These are phyloP conservation scores for Fusarium nematophilum DNA, from an alignment of 2,329 filamentous ascomycete species.

Conservation along the genomic window DNA sequence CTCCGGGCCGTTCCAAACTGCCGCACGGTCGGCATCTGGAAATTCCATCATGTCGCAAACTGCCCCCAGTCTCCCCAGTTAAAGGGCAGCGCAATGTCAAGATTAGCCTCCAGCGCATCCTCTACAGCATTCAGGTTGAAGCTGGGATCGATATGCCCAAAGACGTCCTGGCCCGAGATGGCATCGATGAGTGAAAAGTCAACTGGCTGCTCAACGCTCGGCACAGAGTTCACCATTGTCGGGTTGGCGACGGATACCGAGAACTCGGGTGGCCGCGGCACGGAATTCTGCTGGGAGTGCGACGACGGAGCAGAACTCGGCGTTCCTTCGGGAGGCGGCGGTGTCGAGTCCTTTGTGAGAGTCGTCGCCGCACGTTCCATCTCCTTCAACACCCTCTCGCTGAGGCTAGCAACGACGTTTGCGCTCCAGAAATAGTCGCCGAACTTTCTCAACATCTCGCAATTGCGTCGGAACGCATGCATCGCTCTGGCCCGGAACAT, in stretches of 20 bases:
- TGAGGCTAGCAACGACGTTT: conserved; percentile 64
- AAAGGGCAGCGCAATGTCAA: conserved; percentile 64
- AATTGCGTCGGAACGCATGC: conserved; percentile 65
- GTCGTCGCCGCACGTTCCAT: conserved; percentile 66
- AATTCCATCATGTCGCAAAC: conserved; percentile 45
- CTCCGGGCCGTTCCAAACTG: neutral
- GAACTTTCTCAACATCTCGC: conserved; percentile 62
- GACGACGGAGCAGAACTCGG: conserved; percentile 34
- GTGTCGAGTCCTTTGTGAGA: conserved; percentile 52
- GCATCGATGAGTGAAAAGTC: conserved; percentile 58
- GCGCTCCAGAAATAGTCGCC: conserved; percentile 70
- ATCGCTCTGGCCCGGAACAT: conserved; percentile 69
- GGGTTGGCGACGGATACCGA: conserved; percentile 39
- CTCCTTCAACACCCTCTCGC: conserved; percentile 65
- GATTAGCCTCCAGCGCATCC: conserved; percentile 64
- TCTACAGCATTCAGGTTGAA: conserved; percentile 66
- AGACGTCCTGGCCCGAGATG: conserved; percentile 63
- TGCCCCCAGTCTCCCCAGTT: conserved; percentile 62
- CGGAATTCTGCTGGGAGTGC: conserved; percentile 10
- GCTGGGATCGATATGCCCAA: conserved; percentile 65
- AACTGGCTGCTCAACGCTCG: conserved; percentile 49
- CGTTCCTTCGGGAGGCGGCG: conserved; percentile 38
- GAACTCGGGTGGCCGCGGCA: conserved; percentile 26
- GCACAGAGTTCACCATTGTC: conserved; percentile 40
- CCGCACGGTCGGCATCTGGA: neutral